These are phyloP conservation scores for Globisporangium recalcitrans DNA, from an alignment of 352 stramenopile genomes.

Conservation along the genomic window DNA sequence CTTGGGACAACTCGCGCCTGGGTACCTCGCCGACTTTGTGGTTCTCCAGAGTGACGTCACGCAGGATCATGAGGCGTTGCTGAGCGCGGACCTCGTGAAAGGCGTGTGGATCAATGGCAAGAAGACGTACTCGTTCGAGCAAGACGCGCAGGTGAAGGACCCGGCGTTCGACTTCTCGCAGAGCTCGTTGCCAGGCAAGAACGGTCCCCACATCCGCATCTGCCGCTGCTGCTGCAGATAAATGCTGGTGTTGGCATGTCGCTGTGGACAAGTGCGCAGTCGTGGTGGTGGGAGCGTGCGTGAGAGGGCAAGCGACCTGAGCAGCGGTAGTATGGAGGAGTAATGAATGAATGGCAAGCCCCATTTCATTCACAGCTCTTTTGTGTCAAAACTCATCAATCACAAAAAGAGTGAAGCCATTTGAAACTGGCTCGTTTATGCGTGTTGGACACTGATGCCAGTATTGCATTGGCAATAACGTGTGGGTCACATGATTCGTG, in stretches of 20 bases:
- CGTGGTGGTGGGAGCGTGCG: no score
- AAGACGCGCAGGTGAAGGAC: constrained; percentile 1
- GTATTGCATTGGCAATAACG: no score
- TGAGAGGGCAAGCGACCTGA: no score
- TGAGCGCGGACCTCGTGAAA: constrained; percentile 44
- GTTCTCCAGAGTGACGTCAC: constrained; percentile 57
- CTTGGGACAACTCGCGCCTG: constrained; percentile 46
- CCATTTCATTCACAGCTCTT: no score
- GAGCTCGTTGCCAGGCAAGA: constrained; percentile 67
- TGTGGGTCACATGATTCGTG: no score
- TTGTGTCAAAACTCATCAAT: no score
- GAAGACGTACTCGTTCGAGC: constrained; percentile 47
- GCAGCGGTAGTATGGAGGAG: no score
- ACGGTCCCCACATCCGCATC: constrained; percentile 48
- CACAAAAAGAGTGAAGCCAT: no score
- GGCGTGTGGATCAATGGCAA: constrained; percentile 62
- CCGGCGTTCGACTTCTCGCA: constrained; percentile 37
- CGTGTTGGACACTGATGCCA: no score
- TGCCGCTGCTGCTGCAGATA: constrained; percentile 55
- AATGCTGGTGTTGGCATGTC: neutral
- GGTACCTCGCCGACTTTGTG: constrained; percentile 69
- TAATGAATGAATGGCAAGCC: no score
- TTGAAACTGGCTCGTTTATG: no score
- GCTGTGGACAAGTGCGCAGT: no score
- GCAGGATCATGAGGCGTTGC: constrained; percentile 31